These are phyloP conservation scores for Ceratobasidium sp. DNA, from an alignment of 1,284 basidiomycete genomes.

Conservation along the genomic window DNA sequence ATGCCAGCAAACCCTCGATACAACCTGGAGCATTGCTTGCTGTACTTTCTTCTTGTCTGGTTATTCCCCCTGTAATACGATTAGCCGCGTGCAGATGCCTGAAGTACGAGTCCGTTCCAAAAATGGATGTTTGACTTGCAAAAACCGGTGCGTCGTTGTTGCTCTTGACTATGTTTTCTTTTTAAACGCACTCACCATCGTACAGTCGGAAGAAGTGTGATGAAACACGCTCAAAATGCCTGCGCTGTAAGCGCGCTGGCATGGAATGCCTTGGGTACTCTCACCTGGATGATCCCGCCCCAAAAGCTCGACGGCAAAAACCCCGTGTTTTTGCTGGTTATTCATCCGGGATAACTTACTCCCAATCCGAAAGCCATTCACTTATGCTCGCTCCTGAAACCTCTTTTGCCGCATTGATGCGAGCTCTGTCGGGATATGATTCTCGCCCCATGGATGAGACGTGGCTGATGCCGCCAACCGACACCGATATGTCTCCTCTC, in stretches of 20 bases:
- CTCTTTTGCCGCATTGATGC: too few relatives aligned
- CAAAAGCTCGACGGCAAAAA: not conserved
- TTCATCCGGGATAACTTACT: too few relatives aligned
- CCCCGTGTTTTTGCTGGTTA: too few relatives aligned
- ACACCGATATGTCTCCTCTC: too few relatives aligned
- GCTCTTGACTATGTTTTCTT: not conserved
- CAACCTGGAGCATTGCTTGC: not conserved
- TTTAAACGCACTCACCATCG: too few relatives aligned
- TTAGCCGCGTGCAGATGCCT: not conserved
- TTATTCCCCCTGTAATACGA: too few relatives aligned
- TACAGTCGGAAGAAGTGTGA: constrained; percentile 32
- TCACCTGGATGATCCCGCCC: not conserved
- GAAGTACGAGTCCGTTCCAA: not conserved
- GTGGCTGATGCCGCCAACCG: too few relatives aligned
- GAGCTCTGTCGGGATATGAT: too few relatives aligned
- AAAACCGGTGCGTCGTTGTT: not conserved
- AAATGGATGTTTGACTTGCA: constrained; percentile 25
- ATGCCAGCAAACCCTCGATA: too few relatives aligned
- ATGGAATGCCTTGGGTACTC: constrained; percentile 21
- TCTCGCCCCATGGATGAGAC: too few relatives aligned
- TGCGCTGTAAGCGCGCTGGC: constrained; percentile 4
- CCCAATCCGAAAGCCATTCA: too few relatives aligned
- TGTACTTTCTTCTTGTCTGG: not conserved
- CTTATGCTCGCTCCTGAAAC: too few relatives aligned
- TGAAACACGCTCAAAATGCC: constrained; percentile 8